A percentile compares a stretch with the other conserved stretches of the same genome.
These are phyloP conservation scores for Jaltomata sinuosa DNA, from an alignment of 257 asterid species.

Conservation along the genomic window DNA sequence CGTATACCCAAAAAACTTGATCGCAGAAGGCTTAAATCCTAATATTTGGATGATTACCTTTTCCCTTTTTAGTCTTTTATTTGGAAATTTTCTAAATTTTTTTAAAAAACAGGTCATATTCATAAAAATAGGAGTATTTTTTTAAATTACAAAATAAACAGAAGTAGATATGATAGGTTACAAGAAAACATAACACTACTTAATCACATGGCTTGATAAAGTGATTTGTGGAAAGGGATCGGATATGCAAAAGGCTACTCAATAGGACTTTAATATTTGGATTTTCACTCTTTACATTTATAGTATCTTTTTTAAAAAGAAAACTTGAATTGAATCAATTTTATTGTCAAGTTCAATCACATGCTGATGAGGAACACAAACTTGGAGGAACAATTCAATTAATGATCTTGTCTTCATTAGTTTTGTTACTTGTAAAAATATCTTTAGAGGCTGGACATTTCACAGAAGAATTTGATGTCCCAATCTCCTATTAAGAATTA, in stretches of 20 bases:
- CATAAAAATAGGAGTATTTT: not conserved
- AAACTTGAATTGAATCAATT: too few species aligned
- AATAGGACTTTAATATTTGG: not conserved
- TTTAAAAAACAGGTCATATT: not conserved
- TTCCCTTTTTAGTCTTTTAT: not conserved
- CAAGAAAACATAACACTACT: not conserved
- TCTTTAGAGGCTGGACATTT: too few species aligned
- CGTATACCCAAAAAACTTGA: not conserved
- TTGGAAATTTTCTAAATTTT: not conserved
- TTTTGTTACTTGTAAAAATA: too few species aligned
- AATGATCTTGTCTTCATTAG: too few species aligned
- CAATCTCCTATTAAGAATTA: too few species aligned
- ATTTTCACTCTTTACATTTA: not conserved
- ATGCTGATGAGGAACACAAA: not conserved
- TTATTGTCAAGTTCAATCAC: too few species aligned
- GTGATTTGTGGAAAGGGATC: not conserved
- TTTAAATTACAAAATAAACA: not conserved
- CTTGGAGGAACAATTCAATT: too few species aligned
- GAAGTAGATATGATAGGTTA: not conserved
- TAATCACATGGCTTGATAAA: not conserved
- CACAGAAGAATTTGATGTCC: too few species aligned
- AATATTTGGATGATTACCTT: not conserved
- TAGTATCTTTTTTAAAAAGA: too few species aligned
- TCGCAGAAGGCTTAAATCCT: too few species aligned
- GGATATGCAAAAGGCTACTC: not conserved